phyloP scores from a whole-genome alignment of 148 eudicot species.

The Drosera capensis region DNA sequence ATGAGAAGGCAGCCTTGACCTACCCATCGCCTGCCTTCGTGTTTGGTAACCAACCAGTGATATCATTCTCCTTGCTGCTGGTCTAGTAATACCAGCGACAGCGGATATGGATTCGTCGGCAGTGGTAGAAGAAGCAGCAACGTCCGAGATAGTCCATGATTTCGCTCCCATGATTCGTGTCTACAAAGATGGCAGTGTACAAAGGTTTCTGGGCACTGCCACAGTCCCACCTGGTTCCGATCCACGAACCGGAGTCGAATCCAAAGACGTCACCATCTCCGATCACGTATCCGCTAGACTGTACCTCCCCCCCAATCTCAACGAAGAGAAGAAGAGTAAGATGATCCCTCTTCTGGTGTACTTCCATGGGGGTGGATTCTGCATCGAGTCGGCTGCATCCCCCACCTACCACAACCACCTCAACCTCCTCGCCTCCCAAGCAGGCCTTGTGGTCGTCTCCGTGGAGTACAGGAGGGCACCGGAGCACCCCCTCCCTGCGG shows the following conservation, averaged over 20 bases:
- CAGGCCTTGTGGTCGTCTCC: constrained; percentile 12
- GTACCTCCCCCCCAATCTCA: constrained; percentile 18
- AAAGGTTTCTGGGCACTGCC: constrained; percentile 13
- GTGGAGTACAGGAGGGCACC: constrained; percentile 19
- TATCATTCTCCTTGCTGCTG: too few relatives aligned
- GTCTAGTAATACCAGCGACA: too few relatives aligned
- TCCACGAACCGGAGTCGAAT: constrained; percentile 20
- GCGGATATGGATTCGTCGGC: too few relatives aligned
- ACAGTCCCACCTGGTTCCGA: constrained; percentile 17
- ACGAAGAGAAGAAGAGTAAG: neutral
- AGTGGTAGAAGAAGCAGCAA: too few relatives aligned
- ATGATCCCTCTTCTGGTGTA: constrained; percentile 41
- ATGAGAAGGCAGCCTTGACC: too few relatives aligned
- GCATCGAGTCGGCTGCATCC: constrained; percentile 27
- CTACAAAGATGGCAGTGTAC: constrained; percentile 24
- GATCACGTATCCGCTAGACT: constrained; percentile 15
- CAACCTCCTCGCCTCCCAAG: constrained; percentile 5
- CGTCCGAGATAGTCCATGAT: constrained; percentile 4
- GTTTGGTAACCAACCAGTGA: too few relatives aligned
- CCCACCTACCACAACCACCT: neutral
- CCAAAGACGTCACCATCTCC: constrained; percentile 23
- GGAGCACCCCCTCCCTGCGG: constrained; percentile 19
- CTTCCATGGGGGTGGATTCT: constrained; percentile 63
- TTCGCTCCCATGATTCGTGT: constrained; percentile 10
- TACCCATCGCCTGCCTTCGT: too few relatives aligned